Evolutionary conservation across 139 green algal genomes (phyloP), one percentile per base, ranked within the genome.

Genomic region (Klebsormidium nitens): DNA sequence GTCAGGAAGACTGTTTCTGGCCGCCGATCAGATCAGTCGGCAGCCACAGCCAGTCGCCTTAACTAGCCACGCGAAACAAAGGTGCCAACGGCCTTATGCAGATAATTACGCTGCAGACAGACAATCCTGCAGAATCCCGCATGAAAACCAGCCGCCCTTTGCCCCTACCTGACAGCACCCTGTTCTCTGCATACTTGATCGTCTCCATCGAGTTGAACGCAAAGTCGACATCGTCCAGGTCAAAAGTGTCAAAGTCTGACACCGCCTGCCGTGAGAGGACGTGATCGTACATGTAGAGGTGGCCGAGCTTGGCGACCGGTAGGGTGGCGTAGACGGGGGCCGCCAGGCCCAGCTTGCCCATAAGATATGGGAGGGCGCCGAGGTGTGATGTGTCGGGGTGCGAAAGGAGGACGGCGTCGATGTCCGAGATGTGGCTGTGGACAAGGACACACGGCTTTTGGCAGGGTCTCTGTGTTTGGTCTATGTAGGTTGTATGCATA

Each of bases 251-350:
- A 56, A 95, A 91, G 35, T 96, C 84, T 2, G 2, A n/a, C 1
- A 67, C 35, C 6, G 42, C 46, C 17, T 72, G 58, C 36, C 76
- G 72, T 4, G 71, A 63, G 14, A 88, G 64, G 64, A 74, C 87
- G 1, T 79, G 64, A 52, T 97, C 91, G 31, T 91, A 93, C 79
- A 93, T 77, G 64, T 86, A 85, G 85, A 97, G 87, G 57, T 88
- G 80, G 0, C 89, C 92, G 87, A 97, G 91, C 49, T 85, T 87
- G 28, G 87, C 80, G 5, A 91, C 74, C 2, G 92, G 87, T 6
- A 84, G 52, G 8, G 92, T 96, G 50, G 68, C 80, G 64, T 90
- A 96, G 1, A 98, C 64, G 2, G 85, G 87, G 0, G 73, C 85
- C 0, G 62, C 48, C 14, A 93, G 62, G n/a, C 81, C 77, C 8